Conservation (phyloP, 345 rosid species). For the rapeseed (Brassica napus) region DNA sequence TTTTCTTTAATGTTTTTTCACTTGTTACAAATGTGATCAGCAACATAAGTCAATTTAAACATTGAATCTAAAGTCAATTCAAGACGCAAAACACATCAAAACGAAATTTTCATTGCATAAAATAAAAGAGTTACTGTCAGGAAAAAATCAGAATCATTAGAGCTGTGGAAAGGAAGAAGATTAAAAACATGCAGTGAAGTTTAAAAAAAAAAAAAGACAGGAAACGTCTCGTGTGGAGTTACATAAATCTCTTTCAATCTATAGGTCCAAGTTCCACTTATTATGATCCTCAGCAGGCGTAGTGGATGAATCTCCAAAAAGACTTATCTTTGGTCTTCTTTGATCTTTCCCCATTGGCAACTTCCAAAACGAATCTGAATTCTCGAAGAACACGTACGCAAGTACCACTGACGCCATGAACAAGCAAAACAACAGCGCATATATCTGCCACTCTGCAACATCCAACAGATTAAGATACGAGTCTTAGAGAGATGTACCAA, state of each 20-base stretch:
- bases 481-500: neutral
- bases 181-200: neutral
- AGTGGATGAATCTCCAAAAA: constrained; percentile 58
- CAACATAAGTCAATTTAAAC: neutral
- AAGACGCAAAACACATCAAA: neutral
- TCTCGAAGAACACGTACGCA: constrained; percentile 79
- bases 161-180: neutral
- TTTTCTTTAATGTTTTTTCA: neutral
- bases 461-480: neutral
- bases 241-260: constrained; percentile 46
- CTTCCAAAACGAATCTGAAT: constrained; percentile 84
- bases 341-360: constrained; percentile 62
- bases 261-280: constrained; percentile 55
- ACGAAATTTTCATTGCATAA: neutral
- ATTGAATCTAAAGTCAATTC: neutral
- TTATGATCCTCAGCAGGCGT: constrained; percentile 64
- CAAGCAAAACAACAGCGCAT: constrained; percentile 66
- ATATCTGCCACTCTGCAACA: constrained; percentile 92
- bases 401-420: constrained; percentile 78
- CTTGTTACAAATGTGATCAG: neutral
- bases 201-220: neutral
- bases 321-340: constrained; percentile 54
- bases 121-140: neutral
- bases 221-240: constrained; percentile 17
- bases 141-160: neutral